phyloP scores from a whole-genome alignment of 2,329 filamentous ascomycete species.

The Penicillium rolfsii region DNA sequence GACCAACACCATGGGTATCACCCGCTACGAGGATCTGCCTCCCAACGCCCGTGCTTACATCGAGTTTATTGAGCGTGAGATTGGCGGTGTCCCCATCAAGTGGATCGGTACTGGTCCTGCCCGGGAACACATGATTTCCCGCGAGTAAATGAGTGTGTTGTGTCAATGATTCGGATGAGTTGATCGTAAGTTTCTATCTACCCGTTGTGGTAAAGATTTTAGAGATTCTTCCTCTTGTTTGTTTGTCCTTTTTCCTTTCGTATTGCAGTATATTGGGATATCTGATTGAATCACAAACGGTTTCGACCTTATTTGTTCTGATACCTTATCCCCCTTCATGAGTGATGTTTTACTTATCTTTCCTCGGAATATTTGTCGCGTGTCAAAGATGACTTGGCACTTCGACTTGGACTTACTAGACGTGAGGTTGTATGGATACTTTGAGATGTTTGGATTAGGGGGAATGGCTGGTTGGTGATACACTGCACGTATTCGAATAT shows the following conservation, averaged over 20 bases:
- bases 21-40: slow-evolving; percentile 61
- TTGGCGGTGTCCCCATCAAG: slow-evolving; percentile 60
- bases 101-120: slow-evolving; percentile 67
- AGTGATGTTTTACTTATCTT: slow-evolving; percentile 21
- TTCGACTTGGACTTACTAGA: not conserved
- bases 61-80: slow-evolving; percentile 62
- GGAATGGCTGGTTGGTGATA: not conserved
- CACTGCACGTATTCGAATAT: not conserved
- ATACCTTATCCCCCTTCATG: slow-evolving; percentile 3
- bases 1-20: slow-evolving; percentile 60
- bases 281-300: slow-evolving; percentile 25
- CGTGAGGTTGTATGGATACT: slow-evolving; percentile 7
- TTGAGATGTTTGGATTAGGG: not conserved
- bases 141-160: slow-evolving; percentile 33
- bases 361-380: slow-evolving; percentile 16
- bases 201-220: slow-evolving; percentile 19
- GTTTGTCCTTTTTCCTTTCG: slow-evolving; percentile 11
- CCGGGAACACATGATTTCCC: slow-evolving; percentile 64
- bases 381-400: slow-evolving; percentile 9
- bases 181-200: slow-evolving; percentile 19
- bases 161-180: slow-evolving; percentile 1
- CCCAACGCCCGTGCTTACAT: slow-evolving; percentile 62
- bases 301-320: slow-evolving; percentile 13
- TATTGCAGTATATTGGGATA: slow-evolving; percentile 25
- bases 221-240: slow-evolving; percentile 2